These are phyloP conservation scores for Russula sp. DNA, from an alignment of 768 basidiomycete genomes.

Conservation along the genomic window DNA sequence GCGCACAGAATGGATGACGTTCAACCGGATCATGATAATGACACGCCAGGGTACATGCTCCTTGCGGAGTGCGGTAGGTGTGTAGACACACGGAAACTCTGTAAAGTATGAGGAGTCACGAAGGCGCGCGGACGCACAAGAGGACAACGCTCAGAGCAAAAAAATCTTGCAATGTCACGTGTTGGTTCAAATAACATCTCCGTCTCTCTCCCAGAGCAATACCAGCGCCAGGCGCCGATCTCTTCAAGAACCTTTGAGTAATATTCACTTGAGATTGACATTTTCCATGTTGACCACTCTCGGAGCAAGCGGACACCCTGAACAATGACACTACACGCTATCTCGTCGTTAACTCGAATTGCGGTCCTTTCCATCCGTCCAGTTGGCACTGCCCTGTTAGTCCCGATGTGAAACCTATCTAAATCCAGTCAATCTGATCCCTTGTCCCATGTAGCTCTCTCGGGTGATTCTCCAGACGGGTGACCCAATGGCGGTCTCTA, in stretches of 20 bases:
- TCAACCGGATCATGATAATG: constrained; percentile 79
- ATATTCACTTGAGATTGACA: neutral
- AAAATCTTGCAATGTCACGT: too few relatives aligned
- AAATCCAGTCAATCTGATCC: too few relatives aligned
- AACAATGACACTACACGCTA: too few relatives aligned
- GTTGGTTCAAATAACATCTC: too few relatives aligned
- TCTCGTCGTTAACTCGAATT: neutral
- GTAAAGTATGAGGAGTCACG: constrained; percentile 6
- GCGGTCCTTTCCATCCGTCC: neutral
- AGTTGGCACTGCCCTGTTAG: neutral
- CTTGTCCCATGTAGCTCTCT: too few relatives aligned
- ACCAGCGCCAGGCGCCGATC: too few relatives aligned
- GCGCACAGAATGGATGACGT: constrained; percentile 73
- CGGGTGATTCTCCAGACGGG: too few relatives aligned
- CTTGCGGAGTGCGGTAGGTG: constrained; percentile 67
- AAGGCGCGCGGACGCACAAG: constrained; percentile 14
- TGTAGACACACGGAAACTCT: constrained; percentile 79
- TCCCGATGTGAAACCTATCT: neutral
- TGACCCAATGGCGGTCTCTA: too few relatives aligned
- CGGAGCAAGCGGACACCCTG: neutral
- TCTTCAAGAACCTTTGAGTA: too few relatives aligned
- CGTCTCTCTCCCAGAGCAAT: too few relatives aligned
- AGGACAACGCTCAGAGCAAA: constrained; percentile 6
- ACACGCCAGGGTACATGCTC: constrained; percentile 78
- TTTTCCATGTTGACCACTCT: too few relatives aligned